These are phyloP conservation scores for Carex myosuroides DNA, from an alignment of 176 grass and related monocot species.

Conservation along the genomic window DNA sequence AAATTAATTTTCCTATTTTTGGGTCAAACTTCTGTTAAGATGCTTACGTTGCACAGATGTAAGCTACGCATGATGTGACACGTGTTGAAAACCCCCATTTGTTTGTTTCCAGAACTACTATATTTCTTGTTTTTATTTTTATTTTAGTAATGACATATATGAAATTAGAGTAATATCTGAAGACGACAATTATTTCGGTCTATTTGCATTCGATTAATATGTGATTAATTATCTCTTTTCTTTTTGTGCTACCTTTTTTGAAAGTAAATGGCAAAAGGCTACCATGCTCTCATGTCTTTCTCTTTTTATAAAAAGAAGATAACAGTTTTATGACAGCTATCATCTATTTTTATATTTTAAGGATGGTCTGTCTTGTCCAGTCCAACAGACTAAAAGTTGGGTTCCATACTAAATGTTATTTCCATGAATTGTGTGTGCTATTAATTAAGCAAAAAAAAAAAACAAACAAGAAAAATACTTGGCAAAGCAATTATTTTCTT, in stretches of 20 bases:
- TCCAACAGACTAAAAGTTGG: neutral
- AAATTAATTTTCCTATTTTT: neutral
- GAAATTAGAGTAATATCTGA: neutral
- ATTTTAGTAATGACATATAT: neutral
- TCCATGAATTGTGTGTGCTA: neutral
- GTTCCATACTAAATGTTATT: neutral
- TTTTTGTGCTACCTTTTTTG: neutral
- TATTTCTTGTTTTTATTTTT: neutral
- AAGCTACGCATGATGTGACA: neutral
- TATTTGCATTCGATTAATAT: neutral
- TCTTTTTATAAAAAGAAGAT: slow-evolving; percentile 6
- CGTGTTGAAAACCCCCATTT: neutral
- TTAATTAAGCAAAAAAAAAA: neutral
- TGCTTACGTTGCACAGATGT: neutral
- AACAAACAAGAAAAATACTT: neutral
- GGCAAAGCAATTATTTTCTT: neutral
- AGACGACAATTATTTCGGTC: neutral
- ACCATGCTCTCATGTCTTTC: slow-evolving; percentile 8
- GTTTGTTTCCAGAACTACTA: neutral
- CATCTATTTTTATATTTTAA: neutral
- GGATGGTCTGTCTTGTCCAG: neutral
- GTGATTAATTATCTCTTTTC: neutral
- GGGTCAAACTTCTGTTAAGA: neutral
- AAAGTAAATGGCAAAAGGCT: neutral
- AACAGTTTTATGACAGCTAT: slow-evolving; percentile 8